A percentile compares a stretch with the other conserved stretches of the same genome.
These are phyloP conservation scores for Carex arenaria DNA, from an alignment of 202 grass and related monocot species.

Conservation along the genomic window DNA sequence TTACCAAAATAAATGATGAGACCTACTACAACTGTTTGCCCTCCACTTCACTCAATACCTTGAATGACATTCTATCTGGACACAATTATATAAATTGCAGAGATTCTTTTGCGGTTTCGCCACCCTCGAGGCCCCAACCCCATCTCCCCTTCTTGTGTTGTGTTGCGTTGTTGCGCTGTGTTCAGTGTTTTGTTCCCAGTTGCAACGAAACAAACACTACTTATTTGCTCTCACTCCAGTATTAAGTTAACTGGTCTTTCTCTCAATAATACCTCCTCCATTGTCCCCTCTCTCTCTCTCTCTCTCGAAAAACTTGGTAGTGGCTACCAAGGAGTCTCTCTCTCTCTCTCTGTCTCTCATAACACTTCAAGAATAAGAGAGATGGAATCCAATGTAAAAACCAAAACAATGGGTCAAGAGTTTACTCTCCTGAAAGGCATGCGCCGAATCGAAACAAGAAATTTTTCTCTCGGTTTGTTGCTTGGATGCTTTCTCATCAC, in stretches of 20 bases:
- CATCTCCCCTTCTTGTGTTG: neutral
- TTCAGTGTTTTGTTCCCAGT: neutral
- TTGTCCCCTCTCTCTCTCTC: neutral
- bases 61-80: neutral
- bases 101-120: neutral
- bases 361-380: neutral
- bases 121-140: neutral
- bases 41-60: neutral
- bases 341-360: neutral
- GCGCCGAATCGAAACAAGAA: slow-evolving; percentile 53
- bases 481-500: slow-evolving; percentile 58
- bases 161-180: neutral
- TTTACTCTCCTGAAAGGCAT: slow-evolving; percentile 39
- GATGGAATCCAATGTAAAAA: neutral
- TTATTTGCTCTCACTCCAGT: neutral
- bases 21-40: neutral
- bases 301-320: neutral
- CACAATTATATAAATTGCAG: neutral
- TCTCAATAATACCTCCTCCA: neutral
- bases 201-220: neutral
- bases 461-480: slow-evolving; percentile 50
- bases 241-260: neutral
- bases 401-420: slow-evolving; percentile 22
- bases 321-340: neutral
- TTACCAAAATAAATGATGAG: neutral